These are phyloP conservation scores for Saccharomycopsis fodiens DNA, from an alignment of 805 yeast genomes.

Conservation along the genomic window DNA sequence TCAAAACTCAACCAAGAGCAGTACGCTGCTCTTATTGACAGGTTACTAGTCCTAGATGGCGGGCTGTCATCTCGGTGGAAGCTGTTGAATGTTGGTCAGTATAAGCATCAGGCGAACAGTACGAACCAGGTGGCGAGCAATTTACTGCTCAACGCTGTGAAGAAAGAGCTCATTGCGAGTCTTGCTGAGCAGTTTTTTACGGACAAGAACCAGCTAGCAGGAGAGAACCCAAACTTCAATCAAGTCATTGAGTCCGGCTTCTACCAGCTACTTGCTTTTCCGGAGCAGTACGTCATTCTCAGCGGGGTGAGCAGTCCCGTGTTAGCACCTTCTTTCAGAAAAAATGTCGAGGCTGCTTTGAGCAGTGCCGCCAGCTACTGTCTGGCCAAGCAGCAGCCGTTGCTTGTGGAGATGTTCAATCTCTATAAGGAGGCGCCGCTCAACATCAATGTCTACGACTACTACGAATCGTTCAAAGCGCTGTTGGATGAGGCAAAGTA, in stretches of 20 bases:
- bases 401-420: slow-evolving; percentile 50
- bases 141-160: too few species aligned
- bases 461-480: slow-evolving; percentile 52
- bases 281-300: slow-evolving; percentile 10
- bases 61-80: neutral
- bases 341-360: slow-evolving; percentile 12
- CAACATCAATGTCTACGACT: slow-evolving; percentile 59
- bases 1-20: neutral
- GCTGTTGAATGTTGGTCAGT: neutral
- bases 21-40: neutral
- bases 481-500: slow-evolving; percentile 26
- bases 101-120: too few species aligned
- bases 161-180: too few species aligned
- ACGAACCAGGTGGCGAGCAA: too few species aligned
- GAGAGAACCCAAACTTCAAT: too few species aligned
- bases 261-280: slow-evolving; percentile 6
- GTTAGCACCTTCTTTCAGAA: slow-evolving; percentile 9
- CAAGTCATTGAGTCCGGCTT: neutral
- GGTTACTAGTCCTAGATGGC: neutral
- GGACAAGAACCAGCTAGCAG: neutral
- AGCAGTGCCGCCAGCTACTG: slow-evolving; percentile 1
- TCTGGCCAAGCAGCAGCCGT: slow-evolving; percentile 33
- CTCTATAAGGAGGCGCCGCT: slow-evolving; percentile 76
- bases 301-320: neutral
- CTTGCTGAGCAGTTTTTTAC: neutral